phyloP scores from a whole-genome alignment of 2,329 filamentous ascomycete genomes.

The Pezicula carpinea region DNA sequence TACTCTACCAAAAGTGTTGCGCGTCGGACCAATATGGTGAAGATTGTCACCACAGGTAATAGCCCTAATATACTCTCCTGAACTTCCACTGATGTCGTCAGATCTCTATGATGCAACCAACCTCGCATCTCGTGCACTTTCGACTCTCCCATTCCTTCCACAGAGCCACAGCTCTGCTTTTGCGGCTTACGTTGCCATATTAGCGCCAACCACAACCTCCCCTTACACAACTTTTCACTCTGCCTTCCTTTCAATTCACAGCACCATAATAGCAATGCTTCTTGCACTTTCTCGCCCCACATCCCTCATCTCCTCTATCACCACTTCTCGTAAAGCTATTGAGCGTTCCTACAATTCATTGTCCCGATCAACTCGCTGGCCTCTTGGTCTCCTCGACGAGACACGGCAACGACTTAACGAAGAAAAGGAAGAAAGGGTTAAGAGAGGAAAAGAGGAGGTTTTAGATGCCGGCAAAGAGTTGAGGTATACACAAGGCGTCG shows the following conservation, averaged over 20 bases:
- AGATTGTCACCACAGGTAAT: constrained; percentile 58
- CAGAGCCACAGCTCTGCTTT: constrained; percentile 64
- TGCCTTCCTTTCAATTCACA: constrained; percentile 73
- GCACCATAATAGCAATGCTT: constrained; percentile 78
- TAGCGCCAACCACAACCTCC: constrained; percentile 64
- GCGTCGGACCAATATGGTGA: constrained; percentile 70
- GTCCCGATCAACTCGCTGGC: constrained; percentile 72
- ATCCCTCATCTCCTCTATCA: constrained; percentile 71
- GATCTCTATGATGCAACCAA: constrained; percentile 66
- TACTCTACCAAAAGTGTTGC: constrained; percentile 78
- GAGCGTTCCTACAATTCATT: constrained; percentile 75
- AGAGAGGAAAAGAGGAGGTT: constrained; percentile 64
- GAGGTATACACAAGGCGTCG: constrained; percentile 87
- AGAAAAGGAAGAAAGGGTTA: constrained; percentile 78
- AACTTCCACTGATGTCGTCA: constrained; percentile 30
- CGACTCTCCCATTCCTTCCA: constrained; percentile 64
- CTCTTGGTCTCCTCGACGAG: constrained; percentile 78
- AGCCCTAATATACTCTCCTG: constrained; percentile 3
- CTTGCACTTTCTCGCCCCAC: constrained; percentile 74
- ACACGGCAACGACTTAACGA: constrained; percentile 76
- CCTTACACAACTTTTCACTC: constrained; percentile 72
- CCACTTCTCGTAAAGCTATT: constrained; percentile 67
- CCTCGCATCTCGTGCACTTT: constrained; percentile 47
- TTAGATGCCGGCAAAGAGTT: constrained; percentile 75
- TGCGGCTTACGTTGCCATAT: constrained; percentile 63